phyloP scores from a whole-genome alignment of 805 yeast genomes.

The Myxozyma nipponensis region DNA sequence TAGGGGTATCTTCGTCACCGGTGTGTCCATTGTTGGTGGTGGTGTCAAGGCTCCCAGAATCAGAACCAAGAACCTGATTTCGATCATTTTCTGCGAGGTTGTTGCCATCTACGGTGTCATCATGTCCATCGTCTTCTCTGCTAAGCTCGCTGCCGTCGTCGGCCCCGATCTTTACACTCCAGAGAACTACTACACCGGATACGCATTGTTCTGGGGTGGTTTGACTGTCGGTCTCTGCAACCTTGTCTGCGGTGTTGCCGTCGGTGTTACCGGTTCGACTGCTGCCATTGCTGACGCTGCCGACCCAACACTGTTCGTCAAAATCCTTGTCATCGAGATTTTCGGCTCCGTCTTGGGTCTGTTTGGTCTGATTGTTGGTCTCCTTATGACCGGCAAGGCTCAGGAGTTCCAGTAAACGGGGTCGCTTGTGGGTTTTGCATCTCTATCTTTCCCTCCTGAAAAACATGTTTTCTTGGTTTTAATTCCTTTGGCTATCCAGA shows the following conservation, averaged over 20 bases:
- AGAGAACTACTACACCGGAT: slow-evolving; percentile 90
- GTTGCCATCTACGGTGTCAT: slow-evolving; percentile 97
- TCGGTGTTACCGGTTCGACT: slow-evolving; percentile 97
- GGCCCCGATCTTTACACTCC: slow-evolving; percentile 63
- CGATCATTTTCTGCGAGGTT: slow-evolving; percentile 95
- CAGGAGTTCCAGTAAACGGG: slow-evolving; percentile 53
- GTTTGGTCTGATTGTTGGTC: slow-evolving; percentile 91
- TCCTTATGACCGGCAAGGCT: slow-evolving; percentile 95
- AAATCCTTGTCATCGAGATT: slow-evolving; percentile 93
- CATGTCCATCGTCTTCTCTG: slow-evolving; percentile 86
- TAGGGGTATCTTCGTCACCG: slow-evolving; percentile 88
- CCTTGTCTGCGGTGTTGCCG: slow-evolving; percentile 94
- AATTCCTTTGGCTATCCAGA: neutral
- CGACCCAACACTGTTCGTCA: slow-evolving; percentile 89
- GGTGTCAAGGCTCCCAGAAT: slow-evolving; percentile 98
- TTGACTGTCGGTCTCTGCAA: slow-evolving; percentile 90
- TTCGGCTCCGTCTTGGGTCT: slow-evolving; percentile 95
- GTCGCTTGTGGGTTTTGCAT: neutral
- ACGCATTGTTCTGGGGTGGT: slow-evolving; percentile 96
- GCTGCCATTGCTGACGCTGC: slow-evolving; percentile 98
- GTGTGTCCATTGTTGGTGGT: slow-evolving; percentile 91
- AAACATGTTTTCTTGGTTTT: neutral
- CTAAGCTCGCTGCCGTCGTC: slow-evolving; percentile 70
- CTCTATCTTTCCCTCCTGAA: slow-evolving; percentile 1
- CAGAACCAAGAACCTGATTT: slow-evolving; percentile 92